A percentile compares a stretch with the other conserved stretches of the same genome.
Evolutionary conservation across 345 rosid genomes (phyloP).

Genomic region (Bretschneidera sinensis): DNA sequence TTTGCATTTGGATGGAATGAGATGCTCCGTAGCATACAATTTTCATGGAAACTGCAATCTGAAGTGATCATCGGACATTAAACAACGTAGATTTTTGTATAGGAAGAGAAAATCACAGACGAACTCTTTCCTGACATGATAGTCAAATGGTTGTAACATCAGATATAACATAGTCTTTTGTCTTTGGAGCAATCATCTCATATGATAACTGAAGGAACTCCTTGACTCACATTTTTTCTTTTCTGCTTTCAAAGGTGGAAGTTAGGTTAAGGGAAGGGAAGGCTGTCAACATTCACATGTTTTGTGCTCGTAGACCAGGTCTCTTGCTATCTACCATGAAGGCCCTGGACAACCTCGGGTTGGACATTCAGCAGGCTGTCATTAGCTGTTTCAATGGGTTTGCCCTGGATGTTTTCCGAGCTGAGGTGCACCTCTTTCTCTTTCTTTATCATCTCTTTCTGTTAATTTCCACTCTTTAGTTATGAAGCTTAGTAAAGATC

Average conservation of each 20-base stretch:
- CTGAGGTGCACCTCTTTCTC: conserved; percentile 56
- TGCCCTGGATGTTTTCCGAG: conserved; percentile 88
- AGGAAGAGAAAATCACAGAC: neutral
- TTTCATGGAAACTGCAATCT: neutral
- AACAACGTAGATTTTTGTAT: neutral
- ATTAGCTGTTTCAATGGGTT: conserved; percentile 96
- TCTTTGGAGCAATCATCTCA: neutral
- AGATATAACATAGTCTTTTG: neutral
- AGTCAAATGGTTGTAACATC: too few relatives aligned
- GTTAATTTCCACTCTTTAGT: neutral
- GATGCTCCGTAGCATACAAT: neutral
- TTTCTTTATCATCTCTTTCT: neutral
- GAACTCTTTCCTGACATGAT: neutral
- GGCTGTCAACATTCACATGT: conserved; percentile 98
- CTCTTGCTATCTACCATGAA: conserved; percentile 85
- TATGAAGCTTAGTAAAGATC: neutral
- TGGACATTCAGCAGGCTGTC: conserved; percentile 96
- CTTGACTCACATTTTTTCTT: neutral
- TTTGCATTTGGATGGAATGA: neutral
- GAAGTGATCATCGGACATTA: neutral
- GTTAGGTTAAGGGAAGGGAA: conserved; percentile 91
- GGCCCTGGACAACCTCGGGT: conserved; percentile 86
- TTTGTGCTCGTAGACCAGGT: conserved; percentile 89
- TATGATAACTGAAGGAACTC: neutral
- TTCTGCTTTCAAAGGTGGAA: conserved; percentile 58